A percentile compares a stretch with the other conserved stretches of the same genome.
phyloP scores from a whole-genome alignment of 2,329 filamentous ascomycete species.

The Fusarium solani-melongenae region DNA sequence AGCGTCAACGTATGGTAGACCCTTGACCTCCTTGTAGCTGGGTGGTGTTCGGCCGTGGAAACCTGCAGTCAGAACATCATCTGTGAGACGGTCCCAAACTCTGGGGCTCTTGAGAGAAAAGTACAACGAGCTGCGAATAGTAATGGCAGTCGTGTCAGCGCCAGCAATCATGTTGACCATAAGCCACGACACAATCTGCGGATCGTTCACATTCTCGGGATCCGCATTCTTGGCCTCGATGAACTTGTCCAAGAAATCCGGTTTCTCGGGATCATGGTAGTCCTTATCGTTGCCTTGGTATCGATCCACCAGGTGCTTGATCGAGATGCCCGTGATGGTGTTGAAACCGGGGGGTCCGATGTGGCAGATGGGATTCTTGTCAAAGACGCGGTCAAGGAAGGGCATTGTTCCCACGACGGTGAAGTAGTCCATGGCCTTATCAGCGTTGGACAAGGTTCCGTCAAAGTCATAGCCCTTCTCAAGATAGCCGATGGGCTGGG shows the following conservation, averaged over 20 bases:
- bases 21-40: slow-evolving; percentile 27
- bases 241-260: slow-evolving; percentile 55
- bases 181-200: slow-evolving; percentile 50
- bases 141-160: slow-evolving; percentile 39
- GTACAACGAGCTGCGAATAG: slow-evolving; percentile 39
- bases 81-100: slow-evolving; percentile 28
- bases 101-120: slow-evolving; percentile 32
- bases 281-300: slow-evolving; percentile 44
- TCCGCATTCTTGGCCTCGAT: slow-evolving; percentile 51
- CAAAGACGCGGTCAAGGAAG: slow-evolving; percentile 48
- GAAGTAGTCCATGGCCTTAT: slow-evolving; percentile 50
- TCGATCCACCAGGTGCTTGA: slow-evolving; percentile 45
- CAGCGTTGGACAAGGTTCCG: slow-evolving; percentile 48
- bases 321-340: slow-evolving; percentile 42
- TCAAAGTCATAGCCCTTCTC: slow-evolving; percentile 51
- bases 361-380: slow-evolving; percentile 52
- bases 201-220: slow-evolving; percentile 49
- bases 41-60: slow-evolving; percentile 13
- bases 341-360: slow-evolving; percentile 49
- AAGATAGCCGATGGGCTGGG: slow-evolving; percentile 55
- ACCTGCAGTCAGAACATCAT: slow-evolving; percentile 23
- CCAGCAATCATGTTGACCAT: slow-evolving; percentile 47
- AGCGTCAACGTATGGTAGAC: slow-evolving; percentile 44
- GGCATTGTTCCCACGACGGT: slow-evolving; percentile 45
- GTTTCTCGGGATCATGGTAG: slow-evolving; percentile 36